Percentiles rank a stretch among this genome's conserved stretches.
These are phyloP conservation scores for Clonostachys rhizophaga DNA, from an alignment of 2,329 filamentous ascomycete species.

Conservation along the genomic window DNA sequence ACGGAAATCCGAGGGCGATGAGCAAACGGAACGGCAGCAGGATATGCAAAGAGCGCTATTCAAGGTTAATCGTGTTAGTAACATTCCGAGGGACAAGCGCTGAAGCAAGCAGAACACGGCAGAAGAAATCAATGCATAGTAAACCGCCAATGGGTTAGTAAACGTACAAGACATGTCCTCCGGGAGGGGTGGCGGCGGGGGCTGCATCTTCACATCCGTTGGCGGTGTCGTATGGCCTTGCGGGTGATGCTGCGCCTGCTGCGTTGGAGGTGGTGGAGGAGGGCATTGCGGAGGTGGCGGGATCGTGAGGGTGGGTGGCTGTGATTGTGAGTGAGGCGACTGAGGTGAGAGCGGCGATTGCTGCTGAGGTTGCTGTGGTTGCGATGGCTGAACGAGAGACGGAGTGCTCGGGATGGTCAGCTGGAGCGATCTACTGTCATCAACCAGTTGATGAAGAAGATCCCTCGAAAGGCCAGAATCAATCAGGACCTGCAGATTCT, in stretches of 20 bases:
- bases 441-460: slow-evolving; percentile 32
- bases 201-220: too few species aligned
- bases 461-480: slow-evolving; percentile 38
- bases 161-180: too few species aligned
- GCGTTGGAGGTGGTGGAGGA: slow-evolving; percentile 19
- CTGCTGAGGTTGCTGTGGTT: slow-evolving; percentile 11
- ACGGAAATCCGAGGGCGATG: slow-evolving; percentile 39
- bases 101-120: too few species aligned
- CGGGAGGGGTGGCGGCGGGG: too few species aligned
- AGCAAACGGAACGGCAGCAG: neutral
- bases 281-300: slow-evolving; percentile 23
- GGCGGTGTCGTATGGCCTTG: neutral
- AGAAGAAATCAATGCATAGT: too few species aligned
- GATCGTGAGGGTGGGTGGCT: slow-evolving; percentile 8
- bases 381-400: slow-evolving; percentile 7
- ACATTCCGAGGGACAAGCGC: too few species aligned
- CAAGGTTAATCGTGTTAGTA: too few species aligned
- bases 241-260: slow-evolving; percentile 2
- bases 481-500: slow-evolving; percentile 39
- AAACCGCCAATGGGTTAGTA: too few species aligned
- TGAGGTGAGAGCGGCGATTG: slow-evolving; percentile 10
- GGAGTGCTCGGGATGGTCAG: slow-evolving; percentile 12
- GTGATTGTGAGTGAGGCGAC: slow-evolving; percentile 5
- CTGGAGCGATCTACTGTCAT: slow-evolving; percentile 25
- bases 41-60: too few species aligned